These are phyloP conservation scores for Brasenia schreberi DNA, from an alignment of 164 flowering plant species.

Conservation along the genomic window DNA sequence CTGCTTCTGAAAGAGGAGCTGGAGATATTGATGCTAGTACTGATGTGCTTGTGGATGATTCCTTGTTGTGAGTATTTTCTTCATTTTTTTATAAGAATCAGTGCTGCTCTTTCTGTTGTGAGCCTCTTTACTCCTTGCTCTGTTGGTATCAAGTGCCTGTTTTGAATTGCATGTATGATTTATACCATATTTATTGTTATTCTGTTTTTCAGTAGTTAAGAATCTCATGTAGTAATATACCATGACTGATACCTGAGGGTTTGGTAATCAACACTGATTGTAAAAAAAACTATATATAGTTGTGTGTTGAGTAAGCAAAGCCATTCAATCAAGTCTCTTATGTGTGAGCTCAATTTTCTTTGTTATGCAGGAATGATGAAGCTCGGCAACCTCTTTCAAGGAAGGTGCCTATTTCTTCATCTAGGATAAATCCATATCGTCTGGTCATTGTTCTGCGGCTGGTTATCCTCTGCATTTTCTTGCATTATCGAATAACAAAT, in stretches of 20 bases:
- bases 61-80: slow-evolving; percentile 25
- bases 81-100: too few species aligned
- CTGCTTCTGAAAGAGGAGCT: slow-evolving; percentile 68
- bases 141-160: not conserved
- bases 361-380: slow-evolving; percentile 38
- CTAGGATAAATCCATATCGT: slow-evolving; percentile 41
- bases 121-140: not conserved
- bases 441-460: slow-evolving; percentile 43
- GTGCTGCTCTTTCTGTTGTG: too few species aligned
- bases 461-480: slow-evolving; percentile 28
- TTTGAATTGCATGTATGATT: too few species aligned
- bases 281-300: too few species aligned
- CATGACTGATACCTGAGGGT: too few species aligned
- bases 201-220: too few species aligned
- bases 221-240: too few species aligned
- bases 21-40: slow-evolving; percentile 30
- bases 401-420: slow-evolving; percentile 37
- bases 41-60: slow-evolving; percentile 22
- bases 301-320: not conserved
- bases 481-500: slow-evolving; percentile 43
- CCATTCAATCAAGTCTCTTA: too few species aligned
- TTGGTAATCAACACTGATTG: too few species aligned
- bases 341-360: not conserved
- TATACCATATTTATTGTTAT: too few species aligned
- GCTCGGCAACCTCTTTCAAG: slow-evolving; percentile 52